These are phyloP conservation scores for Neurospora sp. DNA, from an alignment of 495 filamentous ascomycete species.

Conservation along the genomic window DNA sequence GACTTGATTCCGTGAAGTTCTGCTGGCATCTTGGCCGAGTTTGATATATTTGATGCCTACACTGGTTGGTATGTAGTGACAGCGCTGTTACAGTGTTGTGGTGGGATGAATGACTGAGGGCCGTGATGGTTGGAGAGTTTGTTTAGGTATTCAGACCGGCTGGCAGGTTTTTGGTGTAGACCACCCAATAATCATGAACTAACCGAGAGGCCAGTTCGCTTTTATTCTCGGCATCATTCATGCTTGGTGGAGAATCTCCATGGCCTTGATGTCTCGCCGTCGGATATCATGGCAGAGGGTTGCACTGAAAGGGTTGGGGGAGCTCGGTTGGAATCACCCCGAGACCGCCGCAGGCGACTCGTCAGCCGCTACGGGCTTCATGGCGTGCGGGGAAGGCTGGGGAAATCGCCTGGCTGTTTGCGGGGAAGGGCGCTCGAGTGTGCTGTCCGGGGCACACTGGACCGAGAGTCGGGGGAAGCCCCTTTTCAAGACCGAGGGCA, in stretches of 20 bases:
- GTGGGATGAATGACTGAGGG: neutral
- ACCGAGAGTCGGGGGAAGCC: neutral
- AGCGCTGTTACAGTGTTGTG: neutral
- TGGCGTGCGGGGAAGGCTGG: neutral
- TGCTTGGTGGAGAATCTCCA: neutral
- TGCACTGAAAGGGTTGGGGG: neutral
- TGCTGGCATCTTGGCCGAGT: slow-evolving; percentile 24
- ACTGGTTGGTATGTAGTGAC: neutral
- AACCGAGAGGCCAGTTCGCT: neutral
- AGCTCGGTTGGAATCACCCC: neutral
- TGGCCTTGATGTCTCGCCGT: neutral
- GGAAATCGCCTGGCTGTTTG: neutral
- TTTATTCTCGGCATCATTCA: neutral
- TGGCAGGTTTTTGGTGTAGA: neutral
- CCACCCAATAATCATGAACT: neutral
- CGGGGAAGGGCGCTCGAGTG: neutral
- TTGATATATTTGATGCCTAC: neutral
- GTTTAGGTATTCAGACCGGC: neutral
- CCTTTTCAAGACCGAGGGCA: neutral
- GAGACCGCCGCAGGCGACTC: neutral
- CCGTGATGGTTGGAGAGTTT: neutral
- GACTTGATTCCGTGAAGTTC: slow-evolving; percentile 29
- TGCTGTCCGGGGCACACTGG: neutral
- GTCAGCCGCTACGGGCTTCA: neutral
- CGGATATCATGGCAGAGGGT: neutral